phyloP scores from a whole-genome alignment of 2,329 filamentous ascomycete species.

The Trichoderma harzianum region DNA sequence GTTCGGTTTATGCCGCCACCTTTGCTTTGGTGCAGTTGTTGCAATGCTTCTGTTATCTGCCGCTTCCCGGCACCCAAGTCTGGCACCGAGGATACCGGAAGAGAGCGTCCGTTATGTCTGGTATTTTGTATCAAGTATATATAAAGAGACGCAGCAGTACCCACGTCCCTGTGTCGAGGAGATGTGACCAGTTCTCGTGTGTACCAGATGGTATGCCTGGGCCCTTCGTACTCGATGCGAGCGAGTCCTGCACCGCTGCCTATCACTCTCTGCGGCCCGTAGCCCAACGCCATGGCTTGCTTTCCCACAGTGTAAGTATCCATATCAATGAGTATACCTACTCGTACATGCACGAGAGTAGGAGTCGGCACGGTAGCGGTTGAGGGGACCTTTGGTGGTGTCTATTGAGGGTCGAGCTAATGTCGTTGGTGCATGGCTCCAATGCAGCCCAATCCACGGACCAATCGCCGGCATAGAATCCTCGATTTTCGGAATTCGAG shows the following conservation, averaged over 20 bases:
- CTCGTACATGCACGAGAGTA: not conserved
- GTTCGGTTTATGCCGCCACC: constrained; percentile 2
- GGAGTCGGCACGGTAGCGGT: not conserved
- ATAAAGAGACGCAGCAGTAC: not conserved
- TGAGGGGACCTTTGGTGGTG: not conserved
- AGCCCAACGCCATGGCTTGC: constrained; percentile 2
- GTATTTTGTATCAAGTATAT: not conserved
- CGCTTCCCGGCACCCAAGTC: not conserved
- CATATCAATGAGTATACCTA: not conserved
- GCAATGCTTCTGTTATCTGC: not conserved
- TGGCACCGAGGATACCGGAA: not conserved
- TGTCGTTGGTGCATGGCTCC: constrained; percentile 9
- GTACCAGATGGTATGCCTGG: not conserved
- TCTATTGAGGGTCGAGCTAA: constrained; percentile 7
- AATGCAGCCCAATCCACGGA: constrained; percentile 12
- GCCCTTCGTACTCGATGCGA: not conserved
- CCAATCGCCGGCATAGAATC: not conserved
- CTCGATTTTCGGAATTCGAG: constrained; percentile 16
- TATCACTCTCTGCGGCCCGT: constrained; percentile 5
- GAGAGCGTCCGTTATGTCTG: not conserved
- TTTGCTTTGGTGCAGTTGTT: not conserved
- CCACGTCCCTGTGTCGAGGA: not conserved
- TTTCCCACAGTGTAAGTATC: not conserved
- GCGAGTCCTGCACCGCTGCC: constrained; percentile 9
- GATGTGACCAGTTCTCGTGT: not conserved